Base-by-base conservation (phyloP, 2,329 filamentous ascomycete species). In the Fusarium nanum region DNA sequence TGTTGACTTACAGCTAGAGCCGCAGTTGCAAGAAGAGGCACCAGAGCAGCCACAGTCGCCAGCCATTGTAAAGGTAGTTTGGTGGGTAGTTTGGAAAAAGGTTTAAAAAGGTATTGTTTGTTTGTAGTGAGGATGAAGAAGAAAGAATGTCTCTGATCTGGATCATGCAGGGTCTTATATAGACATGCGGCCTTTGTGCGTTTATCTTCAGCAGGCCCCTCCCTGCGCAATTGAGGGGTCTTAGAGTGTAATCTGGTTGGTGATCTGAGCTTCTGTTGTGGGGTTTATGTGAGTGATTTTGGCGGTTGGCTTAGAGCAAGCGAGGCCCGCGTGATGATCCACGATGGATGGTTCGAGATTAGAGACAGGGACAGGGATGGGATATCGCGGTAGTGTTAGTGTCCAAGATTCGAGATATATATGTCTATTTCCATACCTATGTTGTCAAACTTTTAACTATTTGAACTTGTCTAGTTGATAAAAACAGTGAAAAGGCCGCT, bases 21-120 rank as follows among this genome's bases (percentile, higher is more conserved):
- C 78, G 70, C 78, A 80, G 76, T 75, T 78, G 76, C 78, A 80
- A 63, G 73, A 64, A 65, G 76, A 74, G 63, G 75, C 67, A 71
- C 78, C 76, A 68, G 77, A 78, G 75, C 78, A 80, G 69, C 78
- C 78, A 69, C 78, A 80, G 75, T 80, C 69, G 68, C 75, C 78
- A 77, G 77, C 71, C 78, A 80, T 80, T 72, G 69, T 78, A 75
- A 75, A 73, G 32, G 27, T 67, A 56, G 60, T 73, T 63, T 66
- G 27, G 44, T 60, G 40, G 28, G 23, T 59, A n/a, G 6, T 11
- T 66, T 60, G 40, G 46, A 53, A 60, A 64, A 64, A 56, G 50
- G 12, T 20, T 48, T 8, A 7, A 28, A 53, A 42, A 47, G 28
- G 11, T 46, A 20, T 40, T 54, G 12, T 14, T 28, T 40, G 46